A percentile compares a stretch with the other conserved stretches of the same genome.
These are phyloP conservation scores for Beauveria medogensis DNA, from an alignment of 2,329 filamentous ascomycete species.

Conservation along the genomic window DNA sequence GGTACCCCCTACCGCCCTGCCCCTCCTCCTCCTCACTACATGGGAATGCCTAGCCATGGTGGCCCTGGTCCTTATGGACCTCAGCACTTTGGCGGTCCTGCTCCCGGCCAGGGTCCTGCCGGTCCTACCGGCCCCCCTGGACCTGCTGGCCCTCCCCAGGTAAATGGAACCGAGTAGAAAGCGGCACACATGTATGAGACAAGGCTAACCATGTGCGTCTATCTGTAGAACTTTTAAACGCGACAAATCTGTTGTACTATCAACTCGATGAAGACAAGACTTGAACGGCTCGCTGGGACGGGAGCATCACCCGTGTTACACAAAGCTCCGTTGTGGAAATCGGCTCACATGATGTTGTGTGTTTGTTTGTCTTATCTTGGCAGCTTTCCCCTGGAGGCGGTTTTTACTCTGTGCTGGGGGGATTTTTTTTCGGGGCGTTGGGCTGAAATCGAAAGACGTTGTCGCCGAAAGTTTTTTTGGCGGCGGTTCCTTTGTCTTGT, in stretches of 20 bases:
- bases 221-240: conserved; percentile 7
- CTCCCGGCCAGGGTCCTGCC: conserved; percentile 33
- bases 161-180: conserved; percentile 17
- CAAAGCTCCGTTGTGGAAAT: conserved; percentile 2
- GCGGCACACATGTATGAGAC: conserved; percentile 9
- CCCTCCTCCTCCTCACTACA: conserved; percentile 55
- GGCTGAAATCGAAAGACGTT: conserved; percentile 16
- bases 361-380: conserved; percentile 18
- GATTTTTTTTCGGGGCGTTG: conserved; percentile 18
- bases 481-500: conserved; percentile 1
- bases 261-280: conserved; percentile 7
- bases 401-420: conserved; percentile 16
- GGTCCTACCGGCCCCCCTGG: conserved; percentile 30
- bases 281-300: background rate
- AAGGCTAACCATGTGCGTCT: conserved; percentile 5
- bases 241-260: background rate
- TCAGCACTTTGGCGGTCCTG: conserved; percentile 39
- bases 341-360: conserved; percentile 15
- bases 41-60: conserved; percentile 38
- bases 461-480: conserved; percentile 12
- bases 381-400: conserved; percentile 14
- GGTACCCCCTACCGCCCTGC: conserved; percentile 96
- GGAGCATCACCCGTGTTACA: background rate
- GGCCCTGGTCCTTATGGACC: conserved; percentile 37
- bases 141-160: conserved; percentile 32